These are phyloP conservation scores for Pichia nakasei DNA, from an alignment of 805 yeast species.

Conservation along the genomic window DNA sequence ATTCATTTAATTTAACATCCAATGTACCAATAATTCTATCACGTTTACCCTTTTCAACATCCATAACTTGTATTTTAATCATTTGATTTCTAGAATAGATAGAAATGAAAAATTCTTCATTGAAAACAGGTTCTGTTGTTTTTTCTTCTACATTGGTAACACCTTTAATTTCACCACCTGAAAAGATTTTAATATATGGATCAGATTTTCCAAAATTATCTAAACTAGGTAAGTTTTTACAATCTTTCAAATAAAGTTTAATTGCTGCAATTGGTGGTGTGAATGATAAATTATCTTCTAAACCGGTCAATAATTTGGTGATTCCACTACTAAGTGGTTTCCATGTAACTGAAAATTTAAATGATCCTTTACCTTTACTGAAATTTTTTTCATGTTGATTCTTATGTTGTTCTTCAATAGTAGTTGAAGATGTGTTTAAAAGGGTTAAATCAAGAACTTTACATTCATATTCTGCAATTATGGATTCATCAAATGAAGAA, in stretches of 20 bases:
- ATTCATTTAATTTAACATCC: constrained; percentile 25
- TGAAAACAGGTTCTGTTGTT: constrained; percentile 48
- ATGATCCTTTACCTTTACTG: constrained; percentile 41
- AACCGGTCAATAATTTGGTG: constrained; percentile 32
- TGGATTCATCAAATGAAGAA: constrained; percentile 37
- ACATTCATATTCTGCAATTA: constrained; percentile 46
- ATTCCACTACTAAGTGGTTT: constrained; percentile 52
- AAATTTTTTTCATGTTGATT: constrained; percentile 38
- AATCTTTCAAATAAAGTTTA: constrained; percentile 49
- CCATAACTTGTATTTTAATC: constrained; percentile 50
- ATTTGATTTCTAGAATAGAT: constrained; percentile 52
- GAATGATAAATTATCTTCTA: constrained; percentile 31
- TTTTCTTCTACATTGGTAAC: constrained; percentile 47
- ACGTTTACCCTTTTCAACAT: constrained; percentile 49
- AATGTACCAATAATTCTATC: constrained; percentile 59
- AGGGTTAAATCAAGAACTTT: constrained; percentile 42
- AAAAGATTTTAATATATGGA: constrained; percentile 56
- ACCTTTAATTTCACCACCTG: constrained; percentile 50
- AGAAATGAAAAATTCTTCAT: constrained; percentile 53
- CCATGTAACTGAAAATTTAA: constrained; percentile 55
- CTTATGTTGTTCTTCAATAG: constrained; percentile 34
- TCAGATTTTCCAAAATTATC: constrained; percentile 68
- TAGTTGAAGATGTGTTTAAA: constrained; percentile 18
- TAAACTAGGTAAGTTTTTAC: constrained; percentile 42
- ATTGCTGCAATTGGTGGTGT: constrained; percentile 61